Percentiles rank a stretch among this genome's conserved stretches.
Conservation (phyloP, 2,329 filamentous ascomycete species). For the Fusarium armeniacum region DNA sequence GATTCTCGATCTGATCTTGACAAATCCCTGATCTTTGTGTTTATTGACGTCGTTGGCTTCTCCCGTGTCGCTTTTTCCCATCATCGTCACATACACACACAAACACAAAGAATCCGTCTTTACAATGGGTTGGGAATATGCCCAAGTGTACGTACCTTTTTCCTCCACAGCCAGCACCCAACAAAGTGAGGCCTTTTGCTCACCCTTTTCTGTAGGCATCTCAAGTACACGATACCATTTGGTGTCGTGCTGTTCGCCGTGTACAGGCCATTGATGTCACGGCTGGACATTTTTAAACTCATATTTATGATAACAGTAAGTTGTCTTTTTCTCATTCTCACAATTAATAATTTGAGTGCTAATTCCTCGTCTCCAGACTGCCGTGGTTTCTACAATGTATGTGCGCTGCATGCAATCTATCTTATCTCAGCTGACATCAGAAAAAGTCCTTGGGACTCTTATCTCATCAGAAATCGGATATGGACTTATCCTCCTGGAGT, state of each 20-base stretch:
- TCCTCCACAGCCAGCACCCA: not conserved
- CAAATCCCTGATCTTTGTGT: not conserved
- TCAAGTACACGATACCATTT: constrained; percentile 45
- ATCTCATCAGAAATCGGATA: constrained; percentile 75
- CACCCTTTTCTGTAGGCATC: constrained; percentile 28
- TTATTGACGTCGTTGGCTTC: not conserved
- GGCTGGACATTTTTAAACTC: constrained; percentile 39
- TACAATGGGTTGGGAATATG: constrained; percentile 49
- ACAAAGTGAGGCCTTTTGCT: constrained; percentile 9
- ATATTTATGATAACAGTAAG: constrained; percentile 40
- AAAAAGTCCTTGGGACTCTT: constrained; percentile 77
- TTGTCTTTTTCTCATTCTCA: fast-evolving
- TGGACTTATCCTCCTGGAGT: constrained; percentile 79
- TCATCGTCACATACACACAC: not conserved
- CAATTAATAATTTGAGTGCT: not conserved
- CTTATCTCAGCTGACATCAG: not conserved
- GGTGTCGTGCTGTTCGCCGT: constrained; percentile 28
- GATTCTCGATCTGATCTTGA: not conserved
- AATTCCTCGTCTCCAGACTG: constrained; percentile 48
- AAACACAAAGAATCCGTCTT: not conserved
- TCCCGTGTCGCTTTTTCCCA: not conserved
- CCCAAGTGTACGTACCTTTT: constrained; percentile 40
- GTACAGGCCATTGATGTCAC: constrained; percentile 38
- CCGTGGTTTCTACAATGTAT: constrained; percentile 73
- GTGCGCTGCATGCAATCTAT: not conserved